Percentiles rank a stretch among this genome's conserved stretches.
Evolutionary conservation across 1,284 basidiomycete species (phyloP).

Genomic region (Cryptococcus maquisensis): DNA sequence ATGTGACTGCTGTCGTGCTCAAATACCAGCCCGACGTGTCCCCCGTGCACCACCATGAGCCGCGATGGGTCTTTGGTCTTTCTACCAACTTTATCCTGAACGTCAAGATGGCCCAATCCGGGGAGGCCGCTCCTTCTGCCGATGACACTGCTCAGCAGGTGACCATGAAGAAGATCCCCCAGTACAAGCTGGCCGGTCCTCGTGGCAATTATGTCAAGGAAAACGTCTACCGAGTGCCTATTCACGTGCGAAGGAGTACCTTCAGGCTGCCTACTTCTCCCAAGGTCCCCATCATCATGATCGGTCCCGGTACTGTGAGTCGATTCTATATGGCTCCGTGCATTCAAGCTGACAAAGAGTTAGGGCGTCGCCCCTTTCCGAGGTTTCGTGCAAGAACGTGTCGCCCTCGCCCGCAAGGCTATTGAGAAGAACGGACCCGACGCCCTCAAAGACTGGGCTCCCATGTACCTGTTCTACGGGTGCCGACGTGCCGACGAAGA

Average conservation of each 20-base stretch:
- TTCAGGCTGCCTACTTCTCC: conserved; percentile 96
- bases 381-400: conserved; percentile 95
- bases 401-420: conserved; percentile 87
- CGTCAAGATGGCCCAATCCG: conserved; percentile 71
- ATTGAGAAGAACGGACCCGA: conserved; percentile 85
- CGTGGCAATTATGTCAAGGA: conserved; percentile 68
- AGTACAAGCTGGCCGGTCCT: conserved; percentile 84
- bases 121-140: conserved; percentile 50
- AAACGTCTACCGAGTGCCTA: conserved; percentile 73
- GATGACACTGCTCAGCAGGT: conserved; percentile 30
- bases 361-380: conserved; percentile 96
- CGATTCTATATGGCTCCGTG: not conserved
- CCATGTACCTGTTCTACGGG: conserved; percentile 91
- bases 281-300: conserved; percentile 97
- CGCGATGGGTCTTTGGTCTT: conserved; percentile 69
- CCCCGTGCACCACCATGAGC: conserved; percentile 51
- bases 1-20: conserved; percentile 91
- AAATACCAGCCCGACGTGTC: conserved; percentile 71
- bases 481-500: conserved; percentile 84
- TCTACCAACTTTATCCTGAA: conserved; percentile 90
- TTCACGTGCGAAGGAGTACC: conserved; percentile 91
- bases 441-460: conserved; percentile 90
- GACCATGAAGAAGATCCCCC: conserved; percentile 54
- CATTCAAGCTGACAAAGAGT: not conserved
- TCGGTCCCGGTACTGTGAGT: conserved; percentile 93